Evolutionary conservation across 306 rosid species (phyloP).

Genomic region (Bauhinia variegata): DNA sequence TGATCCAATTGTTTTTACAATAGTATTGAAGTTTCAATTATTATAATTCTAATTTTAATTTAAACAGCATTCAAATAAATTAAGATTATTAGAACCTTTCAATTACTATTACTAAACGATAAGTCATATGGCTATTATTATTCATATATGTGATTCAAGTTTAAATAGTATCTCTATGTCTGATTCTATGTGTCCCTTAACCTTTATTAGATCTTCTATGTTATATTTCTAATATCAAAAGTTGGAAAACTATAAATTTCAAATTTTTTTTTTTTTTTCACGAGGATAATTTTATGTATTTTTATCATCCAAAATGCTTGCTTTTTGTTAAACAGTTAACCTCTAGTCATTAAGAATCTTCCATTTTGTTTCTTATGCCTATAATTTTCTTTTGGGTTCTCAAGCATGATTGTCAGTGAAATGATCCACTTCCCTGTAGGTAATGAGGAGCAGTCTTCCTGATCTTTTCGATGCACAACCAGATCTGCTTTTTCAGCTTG

Average conservation of each 20-base stretch:
- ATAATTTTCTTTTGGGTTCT: not conserved
- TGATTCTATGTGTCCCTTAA: slow-evolving; percentile 25
- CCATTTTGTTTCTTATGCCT: too few species aligned
- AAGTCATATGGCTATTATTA: not conserved
- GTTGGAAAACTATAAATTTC: not conserved
- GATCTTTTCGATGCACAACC: slow-evolving; percentile 98
- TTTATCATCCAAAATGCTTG: slow-evolving; percentile 14
- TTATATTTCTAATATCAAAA: slow-evolving; percentile 17
- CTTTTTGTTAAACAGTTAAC: slow-evolving; percentile 6
- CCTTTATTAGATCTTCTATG: slow-evolving; percentile 10
- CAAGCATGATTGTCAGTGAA: slow-evolving; percentile 10
- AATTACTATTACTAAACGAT: slow-evolving; percentile 8
- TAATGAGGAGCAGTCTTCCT: slow-evolving; percentile 93
- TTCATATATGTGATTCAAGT: not conserved
- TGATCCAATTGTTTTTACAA: too few species aligned
- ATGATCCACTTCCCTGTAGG: slow-evolving; percentile 56
- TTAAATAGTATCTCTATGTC: slow-evolving; percentile 16
- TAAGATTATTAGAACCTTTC: slow-evolving; percentile 5
- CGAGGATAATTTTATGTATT: not conserved
- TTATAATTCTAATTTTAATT: too few species aligned
- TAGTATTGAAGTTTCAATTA: too few species aligned
- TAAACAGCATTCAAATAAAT: too few species aligned
- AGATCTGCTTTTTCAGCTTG: slow-evolving; percentile 96
- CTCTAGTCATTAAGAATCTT: not conserved
- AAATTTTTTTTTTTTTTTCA: not conserved